Evolutionary conservation across 2,329 filamentous ascomycete genomes (phyloP), one percentile per base, ranked within the genome.

Genomic region (Phyllosticta paracitricarpa): DNA sequence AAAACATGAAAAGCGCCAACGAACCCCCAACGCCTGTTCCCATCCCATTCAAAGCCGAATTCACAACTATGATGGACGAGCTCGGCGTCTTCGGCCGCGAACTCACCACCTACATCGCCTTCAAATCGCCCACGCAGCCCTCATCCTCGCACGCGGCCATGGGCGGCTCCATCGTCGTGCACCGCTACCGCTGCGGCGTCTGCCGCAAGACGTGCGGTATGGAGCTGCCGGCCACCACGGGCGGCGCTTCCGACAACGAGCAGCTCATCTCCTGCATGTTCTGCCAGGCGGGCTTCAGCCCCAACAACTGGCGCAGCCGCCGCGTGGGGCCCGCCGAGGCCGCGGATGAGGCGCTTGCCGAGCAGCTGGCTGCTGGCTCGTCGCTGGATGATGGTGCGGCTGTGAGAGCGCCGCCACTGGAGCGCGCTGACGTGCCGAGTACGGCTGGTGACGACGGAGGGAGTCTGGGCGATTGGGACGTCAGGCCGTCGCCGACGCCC

Each of bases 41-140:
- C 1, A 48, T n/a, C 14, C 14, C 40, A 17, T 48, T 17, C 14
- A n/a, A 56, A 10, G 53, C 54, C 14, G 26, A 35, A 7, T 57
- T 57, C 51, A 48, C 56, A n/a, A 30, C 35, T 30, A 57, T 61
- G 54, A 61, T 61, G 59, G 59, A 61, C 51, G 54, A 61, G 9
- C 54, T 61, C 10, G 59, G 59, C 30, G 54, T 57, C 30, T 61
- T 61, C 30, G 59, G 59, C 51, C 25, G 26, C 14, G 59, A 61
- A 24, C 48, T 61, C 22, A 22, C 59, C 4, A 54, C 54, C 26
- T 35, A 22, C 4, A 22, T 61, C 26, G 59, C 54, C 35, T 28
- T 22, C 2, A 40, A 28, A 17, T 9, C 25, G 12, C 1, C 22
- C 22, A 19, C 8, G 7, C 14, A 17, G 6, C 40, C 40, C 12